Evolutionary conservation across 2,329 filamentous ascomycete species (phyloP).

Genomic region (Thelonectria rubi): DNA sequence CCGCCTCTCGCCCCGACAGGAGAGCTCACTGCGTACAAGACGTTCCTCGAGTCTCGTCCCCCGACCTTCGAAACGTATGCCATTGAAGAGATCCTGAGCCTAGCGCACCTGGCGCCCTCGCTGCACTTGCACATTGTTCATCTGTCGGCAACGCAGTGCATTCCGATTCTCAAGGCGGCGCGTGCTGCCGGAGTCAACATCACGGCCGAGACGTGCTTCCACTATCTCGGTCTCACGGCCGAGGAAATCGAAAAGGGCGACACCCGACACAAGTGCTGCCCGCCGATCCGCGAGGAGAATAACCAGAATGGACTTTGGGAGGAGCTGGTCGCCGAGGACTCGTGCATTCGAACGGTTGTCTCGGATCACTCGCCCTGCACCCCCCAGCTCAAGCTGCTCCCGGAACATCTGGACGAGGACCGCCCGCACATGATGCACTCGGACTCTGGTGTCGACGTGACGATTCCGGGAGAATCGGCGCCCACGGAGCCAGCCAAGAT

Average conservation of each 20-base stretch:
- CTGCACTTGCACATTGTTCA: constrained; percentile 94
- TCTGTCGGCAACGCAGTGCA: constrained; percentile 86
- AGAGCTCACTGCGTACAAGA: constrained; percentile 80
- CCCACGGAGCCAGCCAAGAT: constrained; percentile 46
- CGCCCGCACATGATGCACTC: constrained; percentile 54
- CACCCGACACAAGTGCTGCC: constrained; percentile 94
- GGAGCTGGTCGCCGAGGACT: constrained; percentile 75
- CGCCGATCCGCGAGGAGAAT: constrained; percentile 81
- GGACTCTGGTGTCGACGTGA: constrained; percentile 64
- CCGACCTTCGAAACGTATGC: constrained; percentile 91
- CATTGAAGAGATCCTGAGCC: constrained; percentile 83
- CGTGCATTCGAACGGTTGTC: constrained; percentile 90
- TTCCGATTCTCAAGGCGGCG: constrained; percentile 80
- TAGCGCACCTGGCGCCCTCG: constrained; percentile 81
- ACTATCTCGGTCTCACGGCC: constrained; percentile 86
- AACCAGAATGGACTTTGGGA: constrained; percentile 91
- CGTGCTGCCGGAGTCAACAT: constrained; percentile 80
- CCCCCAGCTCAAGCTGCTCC: constrained; percentile 89
- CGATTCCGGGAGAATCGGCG: constrained; percentile 42
- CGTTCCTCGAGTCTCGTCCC: constrained; percentile 91
- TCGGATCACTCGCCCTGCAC: constrained; percentile 98
- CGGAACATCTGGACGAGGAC: constrained; percentile 63
- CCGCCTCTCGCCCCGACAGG: constrained; percentile 77
- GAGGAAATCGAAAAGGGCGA: constrained; percentile 86
- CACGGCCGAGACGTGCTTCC: constrained; percentile 95